Evolutionary conservation across 208 protist species (phyloP).

Genomic region (Crithidia sp.): DNA sequence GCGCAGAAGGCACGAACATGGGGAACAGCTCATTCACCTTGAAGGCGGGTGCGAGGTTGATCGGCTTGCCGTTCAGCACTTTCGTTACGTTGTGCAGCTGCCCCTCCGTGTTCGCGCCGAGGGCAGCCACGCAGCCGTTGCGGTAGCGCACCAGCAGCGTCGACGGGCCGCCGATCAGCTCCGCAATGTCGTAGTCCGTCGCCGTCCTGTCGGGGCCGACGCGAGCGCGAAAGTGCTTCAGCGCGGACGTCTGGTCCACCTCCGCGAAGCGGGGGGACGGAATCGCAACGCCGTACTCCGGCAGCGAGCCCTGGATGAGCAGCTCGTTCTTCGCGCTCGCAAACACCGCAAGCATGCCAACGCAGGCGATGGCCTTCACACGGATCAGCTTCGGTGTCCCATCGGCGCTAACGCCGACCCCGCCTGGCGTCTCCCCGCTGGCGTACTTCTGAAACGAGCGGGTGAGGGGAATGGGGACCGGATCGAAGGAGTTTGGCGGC

Average conservation of each 20-base stretch:
- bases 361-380: conserved; percentile 68
- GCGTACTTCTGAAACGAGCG: conserved; percentile 45
- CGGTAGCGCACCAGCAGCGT: conserved; percentile 65
- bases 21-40: conserved; percentile 42
- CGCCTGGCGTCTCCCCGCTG: not conserved
- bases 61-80: conserved; percentile 31
- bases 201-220: not conserved
- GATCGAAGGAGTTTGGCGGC: conserved; percentile 66
- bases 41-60: conserved; percentile 65
- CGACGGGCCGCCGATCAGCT: conserved; percentile 46
- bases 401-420: not conserved
- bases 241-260: conserved; percentile 48
- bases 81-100: conserved; percentile 56
- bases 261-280: conserved; percentile 56
- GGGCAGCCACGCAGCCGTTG: conserved; percentile 69
- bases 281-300: conserved; percentile 63
- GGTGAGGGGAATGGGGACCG: conserved; percentile 57
- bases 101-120: conserved; percentile 77
- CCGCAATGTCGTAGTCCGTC: conserved; percentile 42
- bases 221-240: conserved; percentile 14
- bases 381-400: conserved; percentile 53
- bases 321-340: conserved; percentile 65
- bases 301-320: conserved; percentile 65
- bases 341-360: conserved; percentile 51
- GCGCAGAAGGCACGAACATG: conserved; percentile 35